phyloP scores from a whole-genome alignment of 768 basidiomycete species.

The Mycena pura region DNA sequence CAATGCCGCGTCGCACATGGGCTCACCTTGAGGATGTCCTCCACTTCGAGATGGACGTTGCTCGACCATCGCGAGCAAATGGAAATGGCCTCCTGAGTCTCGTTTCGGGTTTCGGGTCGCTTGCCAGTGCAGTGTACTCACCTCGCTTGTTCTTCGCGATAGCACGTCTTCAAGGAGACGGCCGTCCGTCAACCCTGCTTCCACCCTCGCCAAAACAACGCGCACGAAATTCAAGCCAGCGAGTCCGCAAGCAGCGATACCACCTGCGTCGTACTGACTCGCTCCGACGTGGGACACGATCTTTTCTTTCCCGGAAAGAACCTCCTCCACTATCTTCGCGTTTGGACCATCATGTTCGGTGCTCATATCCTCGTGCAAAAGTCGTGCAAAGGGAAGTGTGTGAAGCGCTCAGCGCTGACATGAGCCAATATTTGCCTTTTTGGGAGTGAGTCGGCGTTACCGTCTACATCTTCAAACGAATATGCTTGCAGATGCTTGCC shows the following conservation, averaged over 20 bases:
- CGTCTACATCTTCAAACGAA: too few species aligned
- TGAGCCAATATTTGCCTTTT: too few species aligned
- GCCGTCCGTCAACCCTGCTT: constrained; percentile 34
- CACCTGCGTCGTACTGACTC: constrained; percentile 60
- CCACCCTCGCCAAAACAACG: constrained; percentile 48
- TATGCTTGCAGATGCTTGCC: too few species aligned
- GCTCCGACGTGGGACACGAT: constrained; percentile 57
- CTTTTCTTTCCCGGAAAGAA: constrained; percentile 39
- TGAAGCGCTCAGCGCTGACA: too few species aligned
- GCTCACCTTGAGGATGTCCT: constrained; percentile 48
- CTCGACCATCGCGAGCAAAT: constrained; percentile 65
- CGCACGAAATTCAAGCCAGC: constrained; percentile 72
- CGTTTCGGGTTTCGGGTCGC: too few species aligned
- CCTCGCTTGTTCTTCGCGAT: constrained; percentile 43
- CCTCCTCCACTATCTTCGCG: constrained; percentile 13
- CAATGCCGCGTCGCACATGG: too few species aligned
- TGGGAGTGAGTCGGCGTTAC: too few species aligned
- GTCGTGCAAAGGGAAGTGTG: too few species aligned
- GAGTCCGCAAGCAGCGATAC: constrained; percentile 66
- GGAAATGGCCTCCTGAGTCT: constrained; percentile 63
- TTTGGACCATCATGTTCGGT: too few species aligned
- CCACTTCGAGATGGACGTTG: constrained; percentile 61
- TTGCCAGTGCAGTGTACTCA: too few species aligned
- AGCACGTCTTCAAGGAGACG: constrained; percentile 43
- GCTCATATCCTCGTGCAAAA: too few species aligned